Base-by-base conservation (phyloP, 2,329 filamentous ascomycete species). In the Emericellopsis cladophorae region DNA sequence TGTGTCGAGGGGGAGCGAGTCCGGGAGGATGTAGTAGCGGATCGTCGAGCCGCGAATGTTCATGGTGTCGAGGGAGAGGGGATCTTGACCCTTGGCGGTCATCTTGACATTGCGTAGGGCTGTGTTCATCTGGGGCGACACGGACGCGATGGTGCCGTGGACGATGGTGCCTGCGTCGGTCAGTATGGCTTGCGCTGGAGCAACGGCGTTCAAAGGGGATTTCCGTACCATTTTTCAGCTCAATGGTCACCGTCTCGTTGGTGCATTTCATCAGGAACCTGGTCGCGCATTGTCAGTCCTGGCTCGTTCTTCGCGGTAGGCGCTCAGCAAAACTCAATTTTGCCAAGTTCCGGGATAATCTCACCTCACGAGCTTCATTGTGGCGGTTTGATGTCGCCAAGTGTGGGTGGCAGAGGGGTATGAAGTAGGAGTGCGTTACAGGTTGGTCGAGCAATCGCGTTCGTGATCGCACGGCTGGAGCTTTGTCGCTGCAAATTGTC, bases 221-320 rank as follows among this genome's bases (percentile, higher is more conserved):
- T 10, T 36, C 52, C 62, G 36, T 70, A 92, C 89, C 92, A 76
- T 96, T 96, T 66, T 98, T 98, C 52, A 98, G 74, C 66, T 98
- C 92, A 63, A 98, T 85, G 36, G 90, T 96, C 55, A 96, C 92
- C 55, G 92, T 95, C 71, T 98, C 92, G 65, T 95, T 96, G 65
- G 85, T 81, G 66, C 90, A 96, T 74, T 98, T 98, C 90, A 96
- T 96, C 54, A 98, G 73, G 65, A 98, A 98, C 62, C 92, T 96
- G 63, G 44, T 46, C 41, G 48, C 16, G 31, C 32, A 34, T 40
- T 22, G 37, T 34, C 39, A 26, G 37, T 41, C n/a, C 16, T 23
- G 42, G 49, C 48, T 43, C 40, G 44, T 35, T 45, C 10, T 56
- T 40, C 12, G 31, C 4, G 26, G 26, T 29, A 9, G 26, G 8